Evolutionary conservation across 257 asterid genomes (phyloP).

Genomic region (Jasminum sambac): DNA sequence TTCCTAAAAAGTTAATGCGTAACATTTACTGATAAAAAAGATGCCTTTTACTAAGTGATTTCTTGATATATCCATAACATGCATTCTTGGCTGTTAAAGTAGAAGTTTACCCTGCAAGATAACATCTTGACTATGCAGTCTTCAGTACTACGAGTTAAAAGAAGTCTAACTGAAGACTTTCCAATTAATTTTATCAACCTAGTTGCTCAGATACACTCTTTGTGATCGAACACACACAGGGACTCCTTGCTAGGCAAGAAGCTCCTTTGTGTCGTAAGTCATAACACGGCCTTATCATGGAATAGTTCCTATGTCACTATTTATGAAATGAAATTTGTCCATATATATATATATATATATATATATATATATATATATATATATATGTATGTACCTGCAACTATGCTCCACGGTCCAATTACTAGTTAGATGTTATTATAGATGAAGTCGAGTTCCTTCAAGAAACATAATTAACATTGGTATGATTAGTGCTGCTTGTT

Average conservation of each 20-base stretch:
- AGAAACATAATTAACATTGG: background rate
- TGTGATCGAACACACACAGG: background rate
- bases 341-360: background rate
- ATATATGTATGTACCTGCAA: background rate
- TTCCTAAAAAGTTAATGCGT: background rate
- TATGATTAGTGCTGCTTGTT: background rate
- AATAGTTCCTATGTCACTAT: background rate
- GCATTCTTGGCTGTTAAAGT: slow-evolving; percentile 5
- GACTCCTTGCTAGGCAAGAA: background rate
- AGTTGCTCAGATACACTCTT: background rate
- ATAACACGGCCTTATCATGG: background rate
- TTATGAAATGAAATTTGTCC: background rate
- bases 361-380: background rate
- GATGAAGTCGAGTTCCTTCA: background rate
- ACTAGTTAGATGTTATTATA: background rate
- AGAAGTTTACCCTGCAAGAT: slow-evolving; percentile 71
- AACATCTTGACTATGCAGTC: slow-evolving; percentile 71
- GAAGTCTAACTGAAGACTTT: background rate
- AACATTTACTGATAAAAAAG: background rate
- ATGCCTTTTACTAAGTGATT: background rate
- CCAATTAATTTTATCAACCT: background rate
- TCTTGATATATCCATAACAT: background rate
- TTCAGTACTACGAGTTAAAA: slow-evolving; percentile 30
- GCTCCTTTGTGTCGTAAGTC: background rate
- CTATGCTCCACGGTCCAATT: background rate